Evolutionary conservation across 2,329 filamentous ascomycete species (phyloP), one percentile per base, ranked within the genome.

Genomic region (Teratosphaeriaceae sp.): DNA sequence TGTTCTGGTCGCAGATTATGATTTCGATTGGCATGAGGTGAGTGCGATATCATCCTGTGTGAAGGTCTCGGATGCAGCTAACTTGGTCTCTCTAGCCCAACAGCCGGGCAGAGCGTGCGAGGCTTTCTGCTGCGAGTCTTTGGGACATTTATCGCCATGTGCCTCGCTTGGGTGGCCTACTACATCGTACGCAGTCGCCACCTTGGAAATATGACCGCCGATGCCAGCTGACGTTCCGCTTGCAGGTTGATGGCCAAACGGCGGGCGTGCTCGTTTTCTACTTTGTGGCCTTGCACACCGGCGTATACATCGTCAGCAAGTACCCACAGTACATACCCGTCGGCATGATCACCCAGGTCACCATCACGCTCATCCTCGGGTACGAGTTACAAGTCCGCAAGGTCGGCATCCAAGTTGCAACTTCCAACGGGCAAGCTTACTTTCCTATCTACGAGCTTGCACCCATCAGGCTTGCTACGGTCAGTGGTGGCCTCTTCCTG

Each of bases 1-100:
- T 88, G 1, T 76, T 88, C 3, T 89, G 85, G 85, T 81, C 83
- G 2, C 77, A 88, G 72, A 84, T 89, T 49, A 87, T 88, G 66
- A 63, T 59, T 2, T 78, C 82, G 3, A 80, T 88, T 20, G 76
- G 77, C 43, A 86, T 86, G 82, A 53, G 31, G 31, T 34, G 31
- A 6, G 27, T 30, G 43, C 29, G 15, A 13, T 13, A n/a, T 51
- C 55, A 3, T 40, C 38, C n/a, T 21, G 20, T 16, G 5, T 18
- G 21, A 22, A 43, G 20, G 13, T 12, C 8, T 26, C 11, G 19
- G 16, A 27, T 26, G 3, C 12, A 12, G 12, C 23, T 26, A 8
- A 29, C 20, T 7, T 36, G 22, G 23, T 76, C 11, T 3, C 12
- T 5, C 18, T 13, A 34, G 74, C 2, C 73, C 76, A 7, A 79